Evolutionary conservation across 441 rosid genomes (phyloP).

Genomic region (Cnidoscolus chayamansa): DNA sequence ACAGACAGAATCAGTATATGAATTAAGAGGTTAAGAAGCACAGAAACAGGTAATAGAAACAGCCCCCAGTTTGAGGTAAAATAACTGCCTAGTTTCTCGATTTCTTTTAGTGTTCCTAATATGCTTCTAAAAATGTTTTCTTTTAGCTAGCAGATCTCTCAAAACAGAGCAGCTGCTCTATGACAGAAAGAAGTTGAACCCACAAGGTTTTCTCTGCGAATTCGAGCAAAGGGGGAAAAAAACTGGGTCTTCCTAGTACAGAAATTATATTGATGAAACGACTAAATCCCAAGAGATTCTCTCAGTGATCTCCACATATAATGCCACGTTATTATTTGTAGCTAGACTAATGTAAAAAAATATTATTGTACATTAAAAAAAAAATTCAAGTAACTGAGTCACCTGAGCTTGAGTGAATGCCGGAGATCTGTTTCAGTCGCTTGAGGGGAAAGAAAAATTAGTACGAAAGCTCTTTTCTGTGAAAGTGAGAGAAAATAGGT

Average conservation of each 20-base stretch:
- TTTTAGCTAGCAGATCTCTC: slow-evolving; percentile 24
- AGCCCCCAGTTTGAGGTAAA: slow-evolving; percentile 13
- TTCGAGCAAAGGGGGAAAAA: background rate
- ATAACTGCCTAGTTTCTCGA: slow-evolving; percentile 8
- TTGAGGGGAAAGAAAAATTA: slow-evolving; percentile 19
- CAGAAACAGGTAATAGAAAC: background rate
- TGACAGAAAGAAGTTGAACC: background rate
- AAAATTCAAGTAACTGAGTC: slow-evolving; percentile 10
- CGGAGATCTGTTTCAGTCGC: slow-evolving; percentile 49
- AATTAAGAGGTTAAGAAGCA: background rate
- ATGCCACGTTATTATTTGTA: slow-evolving; percentile 42
- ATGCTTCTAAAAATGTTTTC: background rate
- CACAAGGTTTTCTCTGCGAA: background rate
- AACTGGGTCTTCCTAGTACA: background rate
- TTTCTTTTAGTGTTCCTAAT: background rate
- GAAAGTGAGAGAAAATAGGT: slow-evolving; percentile 15
- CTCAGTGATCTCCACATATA: slow-evolving; percentile 35
- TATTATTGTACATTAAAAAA: background rate
- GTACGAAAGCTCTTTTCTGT: background rate
- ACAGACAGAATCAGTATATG: background rate
- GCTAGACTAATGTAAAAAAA: slow-evolving; percentile 21
- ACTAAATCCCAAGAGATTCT: slow-evolving; percentile 38
- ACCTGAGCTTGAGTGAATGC: slow-evolving; percentile 55
- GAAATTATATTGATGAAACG: background rate
- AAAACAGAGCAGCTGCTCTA: background rate